Evolutionary conservation across 2,329 filamentous ascomycete species (phyloP), one percentile per base, ranked within the genome.

Genomic region (Sporothrix inflata): DNA sequence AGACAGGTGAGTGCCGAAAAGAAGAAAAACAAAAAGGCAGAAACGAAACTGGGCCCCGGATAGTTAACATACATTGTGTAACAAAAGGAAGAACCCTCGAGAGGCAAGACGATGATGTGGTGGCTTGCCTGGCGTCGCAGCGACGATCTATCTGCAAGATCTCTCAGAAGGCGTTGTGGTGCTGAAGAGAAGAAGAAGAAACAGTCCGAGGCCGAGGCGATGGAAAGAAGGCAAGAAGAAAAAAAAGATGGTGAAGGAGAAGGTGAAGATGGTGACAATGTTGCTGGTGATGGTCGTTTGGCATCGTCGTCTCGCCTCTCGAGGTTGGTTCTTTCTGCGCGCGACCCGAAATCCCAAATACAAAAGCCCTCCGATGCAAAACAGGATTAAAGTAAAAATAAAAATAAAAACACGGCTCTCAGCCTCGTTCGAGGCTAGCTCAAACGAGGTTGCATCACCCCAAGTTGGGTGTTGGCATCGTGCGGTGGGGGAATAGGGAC

Each of bases 31-130:
- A 34, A 57, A 19, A 49, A 67, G 65, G 51, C 70, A 51, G 70
- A 51, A 68, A 34, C 47, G 76, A 77, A 78, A 79, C 78, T 79
- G 79, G 77, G 77, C 75, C 75, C 68, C 38, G 27, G 42, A 75
- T 78, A 81, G 84, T 90, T 90, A 90, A 90, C 88, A 85, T 91
- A 91, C 89, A 90, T 88, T 82, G 82, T 67, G 47, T 55, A 71
- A 65, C 67, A 69, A 71, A 71, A 45, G 34, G 78, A 78, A 77
- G 80, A 69, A 68, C 63, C 63, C 63, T 83, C 82, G 84, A 76
- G 74, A 86, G 45, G 66, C n/a, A 73, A 71, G 34, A 66, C 51
- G 66, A 90, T 89, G 88, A 90, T 87, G 89, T 88, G 87, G 88
- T 86, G 87, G 88, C 87, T 87, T 88, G 87, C 87, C 87, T 88